Conservation (phyloP, 441 rosid genomes). For the Macaranga tanarius region DNA sequence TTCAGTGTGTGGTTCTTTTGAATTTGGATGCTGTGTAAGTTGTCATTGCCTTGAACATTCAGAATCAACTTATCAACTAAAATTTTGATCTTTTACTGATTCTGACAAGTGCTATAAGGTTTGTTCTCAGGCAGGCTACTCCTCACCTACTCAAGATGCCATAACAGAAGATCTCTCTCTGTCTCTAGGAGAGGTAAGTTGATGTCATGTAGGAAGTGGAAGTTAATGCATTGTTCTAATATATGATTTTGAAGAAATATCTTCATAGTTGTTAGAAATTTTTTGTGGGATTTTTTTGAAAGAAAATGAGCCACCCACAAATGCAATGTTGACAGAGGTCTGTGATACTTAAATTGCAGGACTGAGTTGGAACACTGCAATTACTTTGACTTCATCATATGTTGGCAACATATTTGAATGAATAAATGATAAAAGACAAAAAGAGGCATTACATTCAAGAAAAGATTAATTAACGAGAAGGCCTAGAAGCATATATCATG, state of each 20-base stretch:
- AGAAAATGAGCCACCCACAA: not conserved
- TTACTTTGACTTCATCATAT: not conserved
- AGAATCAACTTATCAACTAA: not conserved
- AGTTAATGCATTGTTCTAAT: not conserved
- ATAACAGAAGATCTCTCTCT: slow-evolving; percentile 64
- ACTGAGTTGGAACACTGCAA: not conserved
- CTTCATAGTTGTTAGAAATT: not conserved
- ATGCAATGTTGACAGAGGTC: not conserved
- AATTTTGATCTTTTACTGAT: not conserved
- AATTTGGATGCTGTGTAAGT: slow-evolving; percentile 90
- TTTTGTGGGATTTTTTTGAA: too few species aligned
- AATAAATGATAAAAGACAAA: not conserved
- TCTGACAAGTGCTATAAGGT: not conserved
- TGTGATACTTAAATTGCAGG: not conserved
- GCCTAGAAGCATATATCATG: too few species aligned
- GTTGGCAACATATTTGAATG: too few species aligned
- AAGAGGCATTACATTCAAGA: not conserved
- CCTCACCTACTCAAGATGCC: slow-evolving; percentile 82
- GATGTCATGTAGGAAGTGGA: not conserved
- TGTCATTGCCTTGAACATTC: not conserved
- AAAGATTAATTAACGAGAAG: not conserved
- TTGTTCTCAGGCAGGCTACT: slow-evolving; percentile 73
- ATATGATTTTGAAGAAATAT: not conserved
- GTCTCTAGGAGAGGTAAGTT: slow-evolving; percentile 63
- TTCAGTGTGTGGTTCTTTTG: slow-evolving; percentile 86